These are phyloP conservation scores for Primulina huaijiensis DNA, from an alignment of 257 asterid species.

Conservation along the genomic window DNA sequence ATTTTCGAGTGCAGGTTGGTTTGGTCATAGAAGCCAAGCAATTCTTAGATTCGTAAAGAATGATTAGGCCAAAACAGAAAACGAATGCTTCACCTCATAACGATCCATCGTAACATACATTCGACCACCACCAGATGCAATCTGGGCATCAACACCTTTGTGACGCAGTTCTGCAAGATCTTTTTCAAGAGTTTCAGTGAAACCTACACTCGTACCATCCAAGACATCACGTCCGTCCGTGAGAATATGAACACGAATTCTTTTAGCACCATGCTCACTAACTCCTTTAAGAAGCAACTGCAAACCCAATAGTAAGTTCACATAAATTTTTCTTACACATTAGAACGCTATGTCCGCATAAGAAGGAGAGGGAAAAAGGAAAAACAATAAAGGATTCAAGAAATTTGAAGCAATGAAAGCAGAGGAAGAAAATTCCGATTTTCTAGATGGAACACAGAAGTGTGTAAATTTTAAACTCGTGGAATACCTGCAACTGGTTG, in stretches of 20 bases:
- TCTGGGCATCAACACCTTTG: constrained; percentile 78
- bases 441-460: not conserved
- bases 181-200: constrained; percentile 75
- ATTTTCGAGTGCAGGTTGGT: not conserved
- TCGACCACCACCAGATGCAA: constrained; percentile 99
- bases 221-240: constrained; percentile 97
- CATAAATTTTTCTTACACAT: constrained; percentile 12
- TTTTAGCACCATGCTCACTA: constrained; percentile 80
- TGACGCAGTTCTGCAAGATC: constrained; percentile 68
- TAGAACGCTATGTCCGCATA: not conserved
- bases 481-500: constrained; percentile 69
- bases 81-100: constrained; percentile 55
- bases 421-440: not conserved
- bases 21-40: not conserved
- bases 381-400: not conserved
- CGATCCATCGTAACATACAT: constrained; percentile 98
- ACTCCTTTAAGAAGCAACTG: constrained; percentile 92
- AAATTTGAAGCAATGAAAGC: not conserved
- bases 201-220: constrained; percentile 90
- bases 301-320: constrained; percentile 20
- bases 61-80: not conserved
- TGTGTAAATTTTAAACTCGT: not conserved
- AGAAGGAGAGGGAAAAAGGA: not conserved
- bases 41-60: not conserved
- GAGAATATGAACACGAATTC: constrained; percentile 82